Percentiles rank a stretch among this genome's conserved stretches.
These are phyloP conservation scores for Catharanthus roseus DNA, from an alignment of 257 asterid species.

Conservation along the genomic window DNA sequence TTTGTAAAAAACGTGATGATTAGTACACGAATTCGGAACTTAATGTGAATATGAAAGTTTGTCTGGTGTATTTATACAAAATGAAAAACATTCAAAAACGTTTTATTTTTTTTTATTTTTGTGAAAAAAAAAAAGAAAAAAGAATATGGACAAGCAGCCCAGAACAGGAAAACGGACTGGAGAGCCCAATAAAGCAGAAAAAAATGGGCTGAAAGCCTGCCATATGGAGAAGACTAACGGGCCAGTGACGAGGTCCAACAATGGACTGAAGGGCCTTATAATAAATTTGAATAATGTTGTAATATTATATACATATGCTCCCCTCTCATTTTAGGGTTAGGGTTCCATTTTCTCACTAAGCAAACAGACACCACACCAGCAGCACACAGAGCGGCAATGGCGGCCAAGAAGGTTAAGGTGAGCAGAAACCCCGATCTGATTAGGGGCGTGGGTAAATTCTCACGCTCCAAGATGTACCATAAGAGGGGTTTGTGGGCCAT, in stretches of 20 bases:
- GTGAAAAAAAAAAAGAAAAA: too few relatives aligned
- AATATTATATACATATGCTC: too few relatives aligned
- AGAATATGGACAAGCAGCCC: too few relatives aligned
- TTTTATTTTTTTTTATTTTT: too few relatives aligned
- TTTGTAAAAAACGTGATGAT: too few relatives aligned
- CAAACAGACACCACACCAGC: background rate
- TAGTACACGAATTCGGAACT: too few relatives aligned
- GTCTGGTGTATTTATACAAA: too few relatives aligned
- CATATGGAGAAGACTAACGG: background rate
- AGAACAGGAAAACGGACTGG: too few relatives aligned
- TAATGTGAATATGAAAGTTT: too few relatives aligned
- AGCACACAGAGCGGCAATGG: constrained; percentile 10
- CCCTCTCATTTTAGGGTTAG: background rate
- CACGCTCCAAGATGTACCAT: constrained; percentile 30
- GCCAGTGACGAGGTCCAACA: background rate
- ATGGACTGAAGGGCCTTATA: background rate
- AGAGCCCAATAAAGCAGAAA: background rate
- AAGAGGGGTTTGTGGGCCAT: constrained; percentile 32
- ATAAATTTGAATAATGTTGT: background rate
- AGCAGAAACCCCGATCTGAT: constrained; percentile 26
- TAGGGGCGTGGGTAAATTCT: constrained; percentile 25
- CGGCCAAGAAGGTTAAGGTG: constrained; percentile 18
- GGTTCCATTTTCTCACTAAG: too few relatives aligned
- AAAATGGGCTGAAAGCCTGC: background rate
- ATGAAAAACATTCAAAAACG: too few relatives aligned